Evolutionary conservation across 2,329 filamentous ascomycete species (phyloP), one percentile per base, ranked within the genome.

Genomic region (Chalara sp.): DNA sequence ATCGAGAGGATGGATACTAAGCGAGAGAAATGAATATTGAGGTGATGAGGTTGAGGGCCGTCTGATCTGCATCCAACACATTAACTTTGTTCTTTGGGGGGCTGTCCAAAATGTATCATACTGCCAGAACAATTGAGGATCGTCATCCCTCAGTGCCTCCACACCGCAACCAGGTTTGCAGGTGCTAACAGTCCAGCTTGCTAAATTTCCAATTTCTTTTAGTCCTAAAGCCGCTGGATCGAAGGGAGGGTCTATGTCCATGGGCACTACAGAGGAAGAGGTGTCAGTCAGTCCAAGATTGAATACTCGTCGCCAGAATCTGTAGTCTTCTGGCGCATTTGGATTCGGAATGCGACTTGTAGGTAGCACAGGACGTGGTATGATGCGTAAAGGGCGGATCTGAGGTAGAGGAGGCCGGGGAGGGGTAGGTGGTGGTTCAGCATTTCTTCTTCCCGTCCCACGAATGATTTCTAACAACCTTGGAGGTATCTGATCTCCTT

Each of bases 21-120:
- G 61, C 90, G 89, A 69, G 89, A 83, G 68, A 93, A 93, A 68
- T 93, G 89, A 40, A 93, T 86, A 53, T 87, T 92, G 45, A 93
- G 76, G 55, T 84, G 80, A 63, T 93, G 88, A 5, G 88, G 88
- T 65, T 93, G 88, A 1, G 88, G 87, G 1, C 88, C 89, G 63
- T 93, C 89, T 2, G 87, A 92, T 67, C 82, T 86, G 49, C 10
- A 44, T 21, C 21, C 21, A 32, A 32, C 32, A 5, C 31, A 32
- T 45, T 42, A 48, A 28, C 37, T 12, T 32, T 21, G 21, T 46
- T 5, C 31, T 57, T 29, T 53, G 40, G 6, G 6, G 32, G 40
- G n/a, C 8, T 21, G 12, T 6, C 11, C 5, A 21, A 37, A 32
- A 44, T 21, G 7, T n/a, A 40, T 70, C 80, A 60, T 70, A 85